Conservation (phyloP, 169 alveolate species). For the Plasmodium billcollinsi region DNA sequence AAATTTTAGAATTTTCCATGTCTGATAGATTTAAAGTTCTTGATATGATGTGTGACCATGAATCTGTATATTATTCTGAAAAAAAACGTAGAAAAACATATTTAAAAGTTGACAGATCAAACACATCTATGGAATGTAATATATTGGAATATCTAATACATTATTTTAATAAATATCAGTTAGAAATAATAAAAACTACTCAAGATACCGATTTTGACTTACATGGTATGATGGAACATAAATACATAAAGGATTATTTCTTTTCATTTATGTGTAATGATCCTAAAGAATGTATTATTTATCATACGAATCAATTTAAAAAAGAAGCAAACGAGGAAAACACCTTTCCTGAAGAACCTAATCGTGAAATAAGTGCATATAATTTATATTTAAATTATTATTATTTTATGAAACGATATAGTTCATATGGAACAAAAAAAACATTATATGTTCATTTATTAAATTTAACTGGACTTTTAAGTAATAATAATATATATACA, state of each 20-base stretch:
- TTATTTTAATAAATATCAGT: conserved; percentile 55
- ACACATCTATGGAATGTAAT: conserved; percentile 28
- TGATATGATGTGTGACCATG: conserved; percentile 36
- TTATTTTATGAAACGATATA: conserved; percentile 20
- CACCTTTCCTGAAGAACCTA: neutral
- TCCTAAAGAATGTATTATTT: too few species aligned
- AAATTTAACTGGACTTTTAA: conserved; percentile 40
- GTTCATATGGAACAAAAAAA: conserved; percentile 3
- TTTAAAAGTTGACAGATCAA: conserved; percentile 8
- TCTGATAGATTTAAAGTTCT: conserved; percentile 45
- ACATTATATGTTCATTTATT: conserved; percentile 31
- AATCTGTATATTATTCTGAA: neutral
- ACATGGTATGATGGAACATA: conserved; percentile 21
- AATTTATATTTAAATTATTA: conserved; percentile 21
- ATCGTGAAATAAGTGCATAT: conserved; percentile 5
- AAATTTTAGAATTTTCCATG: conserved; percentile 12
- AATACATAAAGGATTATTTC: conserved; percentile 27
- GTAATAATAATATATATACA: neutral
- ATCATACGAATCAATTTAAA: too few species aligned
- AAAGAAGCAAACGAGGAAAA: too few species aligned
- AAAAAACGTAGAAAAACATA: conserved; percentile 34
- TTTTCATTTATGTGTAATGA: conserved; percentile 1
- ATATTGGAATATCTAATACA: conserved; percentile 46
- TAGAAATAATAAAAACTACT: conserved; percentile 10
- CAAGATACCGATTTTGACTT: conserved; percentile 10